These are phyloP conservation scores for Cercophora scortea DNA, from an alignment of 495 filamentous ascomycete genomes.

Conservation along the genomic window DNA sequence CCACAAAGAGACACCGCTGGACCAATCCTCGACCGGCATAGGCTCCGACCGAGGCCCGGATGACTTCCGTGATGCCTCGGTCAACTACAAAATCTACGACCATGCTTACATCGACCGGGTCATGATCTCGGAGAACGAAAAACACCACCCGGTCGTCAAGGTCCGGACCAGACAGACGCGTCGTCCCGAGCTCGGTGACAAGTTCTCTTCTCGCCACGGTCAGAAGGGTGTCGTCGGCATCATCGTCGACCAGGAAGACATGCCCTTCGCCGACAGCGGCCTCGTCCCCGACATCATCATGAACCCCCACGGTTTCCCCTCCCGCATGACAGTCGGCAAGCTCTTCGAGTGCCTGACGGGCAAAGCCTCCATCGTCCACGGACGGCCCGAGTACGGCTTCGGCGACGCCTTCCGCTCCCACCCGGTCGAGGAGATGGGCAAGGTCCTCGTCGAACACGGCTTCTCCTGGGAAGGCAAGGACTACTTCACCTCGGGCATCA, in stretches of 20 bases:
- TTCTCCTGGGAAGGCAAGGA: slow-evolving; percentile 97
- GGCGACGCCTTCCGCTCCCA: slow-evolving; percentile 93
- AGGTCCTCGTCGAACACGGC: slow-evolving; percentile 73
- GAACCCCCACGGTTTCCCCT: slow-evolving; percentile 99
- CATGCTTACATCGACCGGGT: slow-evolving; percentile 89
- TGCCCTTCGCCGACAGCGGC: slow-evolving; percentile 90
- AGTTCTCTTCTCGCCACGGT: slow-evolving; percentile 98
- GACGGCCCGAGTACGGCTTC: slow-evolving; percentile 66
- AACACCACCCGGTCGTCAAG: slow-evolving; percentile 74
- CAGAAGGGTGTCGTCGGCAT: slow-evolving; percentile 98
- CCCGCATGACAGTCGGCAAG: slow-evolving; percentile 98
- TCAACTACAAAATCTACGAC: slow-evolving; percentile 78
- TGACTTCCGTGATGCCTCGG: slow-evolving; percentile 58
- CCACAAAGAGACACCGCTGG: slow-evolving; percentile 74
- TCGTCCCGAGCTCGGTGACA: slow-evolving; percentile 90
- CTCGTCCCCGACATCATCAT: slow-evolving; percentile 97
- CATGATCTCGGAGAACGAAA: slow-evolving; percentile 79
- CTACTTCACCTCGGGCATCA: slow-evolving; percentile 90
- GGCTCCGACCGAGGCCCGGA: slow-evolving; percentile 55
- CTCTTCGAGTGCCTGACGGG: slow-evolving; percentile 92
- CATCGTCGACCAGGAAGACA: slow-evolving; percentile 89
- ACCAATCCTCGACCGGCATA: slow-evolving; percentile 55
- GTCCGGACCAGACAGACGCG: slow-evolving; percentile 89
- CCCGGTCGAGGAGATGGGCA: slow-evolving; percentile 84
- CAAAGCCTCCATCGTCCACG: slow-evolving; percentile 81